Percentiles rank a stretch among this genome's conserved stretches.
Evolutionary conservation across 306 rosid genomes (phyloP).

Genomic region (Gastrolobium bilobum): DNA sequence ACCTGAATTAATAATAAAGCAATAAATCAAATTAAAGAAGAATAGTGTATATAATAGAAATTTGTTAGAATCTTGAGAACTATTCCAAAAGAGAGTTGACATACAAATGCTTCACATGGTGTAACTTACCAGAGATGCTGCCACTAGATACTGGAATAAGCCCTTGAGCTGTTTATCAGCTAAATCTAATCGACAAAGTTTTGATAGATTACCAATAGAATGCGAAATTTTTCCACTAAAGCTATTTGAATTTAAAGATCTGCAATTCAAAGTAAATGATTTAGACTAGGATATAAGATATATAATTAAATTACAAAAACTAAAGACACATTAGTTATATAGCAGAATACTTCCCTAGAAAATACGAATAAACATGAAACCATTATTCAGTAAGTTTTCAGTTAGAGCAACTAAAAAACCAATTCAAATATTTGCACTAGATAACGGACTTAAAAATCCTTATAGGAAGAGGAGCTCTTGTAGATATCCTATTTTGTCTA

Average conservation of each 20-base stretch:
- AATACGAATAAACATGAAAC: background rate
- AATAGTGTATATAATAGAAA: constrained; percentile 36
- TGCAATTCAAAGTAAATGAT: constrained; percentile 40
- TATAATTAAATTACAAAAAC: background rate
- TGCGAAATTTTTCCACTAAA: constrained; percentile 47
- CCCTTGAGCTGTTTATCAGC: constrained; percentile 52
- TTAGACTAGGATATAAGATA: constrained; percentile 23
- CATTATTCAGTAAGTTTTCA: constrained; percentile 9
- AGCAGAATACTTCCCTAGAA: background rate
- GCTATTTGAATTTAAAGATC: constrained; percentile 54
- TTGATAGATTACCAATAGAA: constrained; percentile 51
- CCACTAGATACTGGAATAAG: constrained; percentile 48
- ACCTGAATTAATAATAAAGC: no score
- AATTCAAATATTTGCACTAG: constrained; percentile 3
- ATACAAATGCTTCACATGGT: constrained; percentile 50
- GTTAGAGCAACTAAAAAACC: background rate
- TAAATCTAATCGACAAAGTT: constrained; percentile 53
- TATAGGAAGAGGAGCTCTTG: constrained; percentile 60
- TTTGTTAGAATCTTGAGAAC: constrained; percentile 14
- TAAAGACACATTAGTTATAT: background rate
- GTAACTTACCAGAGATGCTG: constrained; percentile 45
- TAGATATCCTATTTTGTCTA: constrained; percentile 63
- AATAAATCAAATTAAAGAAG: no score
- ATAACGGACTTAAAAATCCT: constrained; percentile 37
- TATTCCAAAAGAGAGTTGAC: constrained; percentile 39